Conservation (phyloP, 257 asterid species). For the Nyctanthes arbortristis region DNA sequence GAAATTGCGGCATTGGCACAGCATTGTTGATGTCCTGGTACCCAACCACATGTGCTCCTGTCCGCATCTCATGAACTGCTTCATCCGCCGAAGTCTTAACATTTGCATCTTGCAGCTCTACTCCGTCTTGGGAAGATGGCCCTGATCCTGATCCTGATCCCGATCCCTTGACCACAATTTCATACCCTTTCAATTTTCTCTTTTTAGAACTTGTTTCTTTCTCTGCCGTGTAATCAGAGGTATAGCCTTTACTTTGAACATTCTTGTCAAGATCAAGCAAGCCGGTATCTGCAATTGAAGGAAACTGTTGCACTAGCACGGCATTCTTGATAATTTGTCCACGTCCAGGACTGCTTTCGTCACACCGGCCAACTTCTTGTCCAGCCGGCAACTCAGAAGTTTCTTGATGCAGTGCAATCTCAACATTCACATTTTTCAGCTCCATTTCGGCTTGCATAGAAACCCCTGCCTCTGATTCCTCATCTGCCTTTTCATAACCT, state of each 20-base stretch:
- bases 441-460: constrained; percentile 26
- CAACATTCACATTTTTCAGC: constrained; percentile 22
- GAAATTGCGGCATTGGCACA: too few species aligned
- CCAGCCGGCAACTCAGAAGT: constrained; percentile 35
- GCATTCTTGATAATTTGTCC: constrained; percentile 28
- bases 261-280: background rate
- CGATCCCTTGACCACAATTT: background rate
- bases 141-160: too few species aligned
- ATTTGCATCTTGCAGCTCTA: constrained; percentile 27
- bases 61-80: constrained; percentile 32
- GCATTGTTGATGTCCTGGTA: background rate
- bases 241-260: background rate
- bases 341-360: background rate
- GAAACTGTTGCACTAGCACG: background rate
- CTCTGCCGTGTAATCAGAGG: background rate
- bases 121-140: background rate
- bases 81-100: constrained; percentile 27
- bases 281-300: background rate
- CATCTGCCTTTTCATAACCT: constrained; percentile 25
- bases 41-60: background rate
- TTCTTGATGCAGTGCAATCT: constrained; percentile 29
- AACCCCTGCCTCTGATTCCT: constrained; percentile 25
- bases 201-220: background rate
- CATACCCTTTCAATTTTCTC: background rate
- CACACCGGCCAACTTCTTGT: constrained; percentile 6